Evolutionary conservation across 768 basidiomycete genomes (phyloP), one percentile per base, ranked within the genome.

Genomic region (Termitomyces sp.): DNA sequence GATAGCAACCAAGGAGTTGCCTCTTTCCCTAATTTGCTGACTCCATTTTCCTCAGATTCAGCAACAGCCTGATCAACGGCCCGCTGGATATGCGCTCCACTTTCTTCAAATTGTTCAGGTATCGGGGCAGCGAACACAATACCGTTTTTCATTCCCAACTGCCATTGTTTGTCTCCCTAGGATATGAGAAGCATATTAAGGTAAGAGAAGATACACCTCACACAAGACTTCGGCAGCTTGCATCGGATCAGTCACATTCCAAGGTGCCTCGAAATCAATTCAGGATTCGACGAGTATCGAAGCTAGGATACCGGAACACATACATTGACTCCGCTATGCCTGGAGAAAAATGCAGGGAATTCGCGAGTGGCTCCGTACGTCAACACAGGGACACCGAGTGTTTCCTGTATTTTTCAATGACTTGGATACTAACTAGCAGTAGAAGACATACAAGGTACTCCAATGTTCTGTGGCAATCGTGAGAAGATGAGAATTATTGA

Each of bases 341-440:
- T 87, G 13, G 85, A 82, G 69, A 94, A 99, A 75, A 99, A 99
- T 0, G 95, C 97, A 2, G 97, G 97, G 64, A 98, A 98, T 63
- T 94, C 90, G 18, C 81, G 76, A 0, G 86, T 84, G 46, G 81
- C 66, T 1, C 85, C 84, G 64, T 90, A 95, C 0, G 92, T 82
- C 4, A 95, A 70, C 1, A 97, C 94, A 2, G 93, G 92, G 13
- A 98, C 93, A 2, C 96, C 96, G 37, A 95, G 83, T 0, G 95
- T 95, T 83, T 98, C 96, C 94, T 96, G 61, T 28, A 31, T 18
- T 26, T 28, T 12, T 33, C 42, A 22, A 51, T 28, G 31, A 47
- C 37, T 15, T 34, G 29, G 20, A 46, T 24, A 31, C 20, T 7
- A n/a, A 16, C 28, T 22, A 4, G 2, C 16, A 26, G 31, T 22